Base-by-base conservation (phyloP, 2,329 filamentous ascomycete genomes). In the Exophiala viscosa region DNA sequence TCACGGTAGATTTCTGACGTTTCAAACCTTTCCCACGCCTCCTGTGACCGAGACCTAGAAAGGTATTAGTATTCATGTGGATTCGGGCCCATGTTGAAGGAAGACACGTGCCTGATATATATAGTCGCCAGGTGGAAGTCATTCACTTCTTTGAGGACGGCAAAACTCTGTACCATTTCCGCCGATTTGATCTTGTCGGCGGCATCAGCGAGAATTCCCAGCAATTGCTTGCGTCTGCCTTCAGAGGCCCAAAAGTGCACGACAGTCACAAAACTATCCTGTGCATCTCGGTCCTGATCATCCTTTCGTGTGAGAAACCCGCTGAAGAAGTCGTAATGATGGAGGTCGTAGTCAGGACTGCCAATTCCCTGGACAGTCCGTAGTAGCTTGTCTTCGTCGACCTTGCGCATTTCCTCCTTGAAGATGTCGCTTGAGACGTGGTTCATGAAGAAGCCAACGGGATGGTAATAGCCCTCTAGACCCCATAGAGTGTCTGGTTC, bases 341-440 rank as follows among this genome's bases (percentile, higher is more conserved):
- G 48, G 4, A 55, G 34, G 20, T 55, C 52, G 23, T 55, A 55
- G 38, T 55, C 52, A 1, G 48, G 52, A 31, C 47, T 50, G 10
- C 35, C 43, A 5, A 55, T 38, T 4, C 52, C 48, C 14, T 55
- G 52, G 8, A 44, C 42, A 28, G 43, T 18, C 7, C 52, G 52
- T 4, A 55, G 48, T 7, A 55, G 43, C 15, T 55, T 55, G 36
- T 44, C 52, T 11, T 55, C 52, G 15, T 55, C 52, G n/a, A 55
- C 52, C 38, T 51, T 55, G 6, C 28, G 28, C 52, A 75, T 38
- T 64, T 75, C 52, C 10, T 20, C n/a, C n/a, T 52, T 52, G 43
- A 52, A 52, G 2, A 31, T 18, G 6, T 52, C 43, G 7, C 36
- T 43, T 1, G 50, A 23, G 5, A 32, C 17, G 18, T 53, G 45